Evolutionary conservation across 2,329 filamentous ascomycete species (phyloP), one percentile per base, ranked within the genome.

Genomic region (Stagonosporopsis rhizophila): DNA sequence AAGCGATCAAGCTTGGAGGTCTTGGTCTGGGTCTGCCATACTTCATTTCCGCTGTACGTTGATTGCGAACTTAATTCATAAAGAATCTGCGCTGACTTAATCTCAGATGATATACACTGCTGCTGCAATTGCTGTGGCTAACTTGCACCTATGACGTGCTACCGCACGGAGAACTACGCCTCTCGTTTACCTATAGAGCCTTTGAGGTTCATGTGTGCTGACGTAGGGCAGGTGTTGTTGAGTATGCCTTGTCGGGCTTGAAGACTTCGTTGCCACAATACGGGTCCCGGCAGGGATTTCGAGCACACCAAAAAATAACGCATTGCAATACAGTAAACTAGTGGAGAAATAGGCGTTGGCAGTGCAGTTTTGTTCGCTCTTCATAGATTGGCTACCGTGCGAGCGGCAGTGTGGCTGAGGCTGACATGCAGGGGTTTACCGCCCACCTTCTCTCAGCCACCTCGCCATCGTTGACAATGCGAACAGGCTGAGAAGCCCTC

Each of bases 1-100:
- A 70, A 39, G 73, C 69, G 2, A 77, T 77, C 28, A 66, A 63
- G 23, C 22, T 68, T 30, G 72, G 75, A n/a, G 73, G 72, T 19
- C 20, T 61, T 1, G 69, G 64, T 0, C 22, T 76, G 28, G 74
- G 75, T 0, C 52, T 76, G 39, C 74, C 74, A 12, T 76, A 74
- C 52, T 73, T 72, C 46, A 49, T 42, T 20, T 53, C 42, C 22
- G 50, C 50, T 28, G 50, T 53, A 35, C 6, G 50, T 46, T 23
- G 5, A 23, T 3, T 9, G 8, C 17, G 35, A 15, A 15, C 9
- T 11, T 30, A 9, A 9, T 28, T 19, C 8, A 6, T 1, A 19
- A 3, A 9, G 44, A 27, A 46, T 17, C 2, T 19, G 12, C 22
- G 15, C 34, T 48, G 27, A 48, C 22, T n/a, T 9, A n/a, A 8